Evolutionary conservation across 345 rosid species (phyloP).

Genomic region (Murraya koenigii): DNA sequence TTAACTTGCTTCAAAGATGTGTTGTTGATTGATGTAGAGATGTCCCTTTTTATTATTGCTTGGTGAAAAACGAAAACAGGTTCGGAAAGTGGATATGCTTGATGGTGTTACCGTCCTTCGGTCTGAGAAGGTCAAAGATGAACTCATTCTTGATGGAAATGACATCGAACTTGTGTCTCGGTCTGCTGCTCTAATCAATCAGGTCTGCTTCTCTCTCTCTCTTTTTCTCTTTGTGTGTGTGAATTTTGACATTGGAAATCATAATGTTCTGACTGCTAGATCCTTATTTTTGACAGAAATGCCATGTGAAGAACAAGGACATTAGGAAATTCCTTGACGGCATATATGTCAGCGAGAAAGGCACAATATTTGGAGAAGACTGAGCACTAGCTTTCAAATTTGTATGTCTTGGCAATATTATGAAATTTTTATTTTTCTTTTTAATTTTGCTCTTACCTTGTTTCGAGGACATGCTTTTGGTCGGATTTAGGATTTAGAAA

Average conservation of each 20-base stretch:
- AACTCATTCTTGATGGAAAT: neutral
- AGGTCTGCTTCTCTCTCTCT: neutral
- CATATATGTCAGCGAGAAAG: neutral
- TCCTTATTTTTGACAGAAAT: neutral
- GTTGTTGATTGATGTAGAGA: no score
- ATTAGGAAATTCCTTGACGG: neutral
- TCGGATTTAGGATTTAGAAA: no score
- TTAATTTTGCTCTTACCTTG: no score
- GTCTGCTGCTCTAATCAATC: neutral
- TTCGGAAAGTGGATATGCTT: neutral
- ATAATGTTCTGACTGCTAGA: neutral
- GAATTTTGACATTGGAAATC: no score
- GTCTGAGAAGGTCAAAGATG: neutral
- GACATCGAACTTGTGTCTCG: neutral
- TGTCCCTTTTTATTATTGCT: neutral
- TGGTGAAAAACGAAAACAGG: neutral
- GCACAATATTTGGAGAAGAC: neutral
- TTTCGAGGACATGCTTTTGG: no score
- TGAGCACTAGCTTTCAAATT: neutral
- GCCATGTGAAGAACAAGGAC: neutral
- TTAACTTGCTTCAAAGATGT: no score
- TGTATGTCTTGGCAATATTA: no score
- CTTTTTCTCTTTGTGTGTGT: no score
- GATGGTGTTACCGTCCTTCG: neutral
- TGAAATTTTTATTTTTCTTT: no score